Conservation (phyloP, 1,284 basidiomycete species). For the Microbotryum scabiosae region DNA sequence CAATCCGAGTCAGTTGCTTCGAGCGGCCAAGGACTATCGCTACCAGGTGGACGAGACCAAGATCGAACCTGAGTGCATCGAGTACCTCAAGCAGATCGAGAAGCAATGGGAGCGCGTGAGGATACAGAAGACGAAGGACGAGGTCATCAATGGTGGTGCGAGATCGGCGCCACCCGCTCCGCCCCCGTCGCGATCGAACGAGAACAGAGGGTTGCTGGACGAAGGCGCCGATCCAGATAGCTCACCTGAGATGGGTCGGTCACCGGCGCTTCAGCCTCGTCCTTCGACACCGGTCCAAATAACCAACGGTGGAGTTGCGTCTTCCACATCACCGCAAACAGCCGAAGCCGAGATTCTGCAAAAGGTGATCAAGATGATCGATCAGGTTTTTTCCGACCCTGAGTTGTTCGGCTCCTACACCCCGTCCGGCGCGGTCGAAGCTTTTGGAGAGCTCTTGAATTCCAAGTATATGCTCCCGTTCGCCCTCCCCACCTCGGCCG, state of each 20-base stretch:
- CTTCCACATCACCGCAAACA: background rate
- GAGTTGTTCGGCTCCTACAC: constrained; percentile 12
- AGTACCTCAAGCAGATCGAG: constrained; percentile 87
- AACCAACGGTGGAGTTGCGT: background rate
- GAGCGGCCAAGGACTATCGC: constrained; percentile 85
- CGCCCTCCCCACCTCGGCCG: constrained; percentile 23
- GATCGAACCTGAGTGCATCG: constrained; percentile 89
- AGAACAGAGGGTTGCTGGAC: too few relatives aligned
- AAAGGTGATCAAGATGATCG: constrained; percentile 20
- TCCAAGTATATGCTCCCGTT: constrained; percentile 31
- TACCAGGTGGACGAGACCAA: constrained; percentile 85
- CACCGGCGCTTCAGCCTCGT: too few relatives aligned
- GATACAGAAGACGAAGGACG: constrained; percentile 12
- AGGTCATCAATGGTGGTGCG: background rate
- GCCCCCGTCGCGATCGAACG: too few relatives aligned
- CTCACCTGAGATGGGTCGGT: too few relatives aligned
- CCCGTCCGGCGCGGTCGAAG: constrained; percentile 12
- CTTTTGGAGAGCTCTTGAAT: constrained; percentile 27
- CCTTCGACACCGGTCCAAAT: too few relatives aligned
- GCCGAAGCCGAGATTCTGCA: background rate
- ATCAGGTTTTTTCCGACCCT: constrained; percentile 21
- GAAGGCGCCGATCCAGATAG: too few relatives aligned
- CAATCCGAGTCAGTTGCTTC: constrained; percentile 91
- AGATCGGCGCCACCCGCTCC: too few relatives aligned
- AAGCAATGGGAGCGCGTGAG: constrained; percentile 76